Percentiles rank a stretch among this genome's conserved stretches.
Evolutionary conservation across 352 stramenopile species (phyloP).

Genomic region (Globisporangium megalacanthum): DNA sequence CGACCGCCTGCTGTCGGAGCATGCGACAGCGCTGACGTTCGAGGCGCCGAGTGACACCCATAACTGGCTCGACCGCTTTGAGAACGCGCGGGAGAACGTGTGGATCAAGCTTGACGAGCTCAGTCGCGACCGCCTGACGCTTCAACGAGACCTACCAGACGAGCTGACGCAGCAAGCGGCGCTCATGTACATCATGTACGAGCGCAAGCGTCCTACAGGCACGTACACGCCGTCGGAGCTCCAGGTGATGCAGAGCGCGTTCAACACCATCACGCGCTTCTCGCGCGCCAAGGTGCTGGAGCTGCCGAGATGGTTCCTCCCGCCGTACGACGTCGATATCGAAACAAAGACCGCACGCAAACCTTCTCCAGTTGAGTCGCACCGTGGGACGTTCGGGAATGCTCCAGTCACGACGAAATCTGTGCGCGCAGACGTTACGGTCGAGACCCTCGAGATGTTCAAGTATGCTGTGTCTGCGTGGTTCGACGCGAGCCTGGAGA

Average conservation of each 20-base stretch:
- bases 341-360: too few species aligned
- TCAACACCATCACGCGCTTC: slow-evolving; percentile 13
- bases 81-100: slow-evolving; percentile 8
- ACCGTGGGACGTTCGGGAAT: neutral
- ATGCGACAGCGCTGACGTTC: neutral
- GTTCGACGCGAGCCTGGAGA: neutral
- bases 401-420: too few species aligned
- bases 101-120: neutral
- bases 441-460: neutral
- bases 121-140: slow-evolving; percentile 10
- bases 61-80: slow-evolving; percentile 6
- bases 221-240: slow-evolving; percentile 1
- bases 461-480: neutral
- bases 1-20: slow-evolving; percentile 1
- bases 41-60: slow-evolving; percentile 7
- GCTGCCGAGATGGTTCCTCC: slow-evolving; percentile 6
- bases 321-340: slow-evolving; percentile 4
- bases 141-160: slow-evolving; percentile 8
- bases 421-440: neutral
- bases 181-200: slow-evolving; percentile 11
- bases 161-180: slow-evolving; percentile 3
- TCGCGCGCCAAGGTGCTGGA: slow-evolving; percentile 8
- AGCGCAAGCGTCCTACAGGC: slow-evolving; percentile 6
- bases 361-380: too few species aligned
- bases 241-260: slow-evolving; percentile 10